phyloP scores from a whole-genome alignment of 352 stramenopile genomes.

The Pythium folliculosum region DNA sequence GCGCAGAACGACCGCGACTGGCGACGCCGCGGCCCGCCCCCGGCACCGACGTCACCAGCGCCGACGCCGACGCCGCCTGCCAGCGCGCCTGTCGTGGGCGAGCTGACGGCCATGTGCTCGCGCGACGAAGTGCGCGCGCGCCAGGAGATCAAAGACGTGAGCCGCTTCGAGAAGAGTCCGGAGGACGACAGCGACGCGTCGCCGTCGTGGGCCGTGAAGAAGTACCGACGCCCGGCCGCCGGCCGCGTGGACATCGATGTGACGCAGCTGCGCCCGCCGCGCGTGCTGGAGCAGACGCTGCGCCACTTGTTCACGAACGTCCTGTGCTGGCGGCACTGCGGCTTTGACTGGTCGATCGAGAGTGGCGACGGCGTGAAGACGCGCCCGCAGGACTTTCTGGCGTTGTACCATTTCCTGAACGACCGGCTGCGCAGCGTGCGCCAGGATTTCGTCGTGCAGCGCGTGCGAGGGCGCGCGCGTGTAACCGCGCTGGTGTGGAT shows the following conservation, averaged over 20 bases:
- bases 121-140: constrained; percentile 16
- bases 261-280: constrained; percentile 20
- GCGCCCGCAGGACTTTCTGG: constrained; percentile 42
- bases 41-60: not conserved
- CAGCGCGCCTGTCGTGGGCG: constrained; percentile 7
- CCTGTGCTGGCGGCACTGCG: constrained; percentile 14
- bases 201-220: constrained; percentile 26
- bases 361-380: not conserved
- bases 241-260: constrained; percentile 23
- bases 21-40: not conserved
- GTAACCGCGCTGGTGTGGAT: constrained; percentile 48
- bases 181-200: too few relatives aligned
- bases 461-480: constrained; percentile 36
- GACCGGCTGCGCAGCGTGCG: constrained; percentile 72
- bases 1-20: constrained; percentile 9
- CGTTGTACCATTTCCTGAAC: constrained; percentile 70
- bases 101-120: constrained; percentile 27
- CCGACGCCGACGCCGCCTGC: not conserved
- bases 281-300: constrained; percentile 14
- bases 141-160: constrained; percentile 24
- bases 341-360: constrained; percentile 23
- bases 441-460: constrained; percentile 73
- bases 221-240: constrained; percentile 32
- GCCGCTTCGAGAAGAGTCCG: constrained; percentile 26
- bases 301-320: constrained; percentile 25